Base-by-base conservation (phyloP, 345 rosid species). In the Raphanus sativus region DNA sequence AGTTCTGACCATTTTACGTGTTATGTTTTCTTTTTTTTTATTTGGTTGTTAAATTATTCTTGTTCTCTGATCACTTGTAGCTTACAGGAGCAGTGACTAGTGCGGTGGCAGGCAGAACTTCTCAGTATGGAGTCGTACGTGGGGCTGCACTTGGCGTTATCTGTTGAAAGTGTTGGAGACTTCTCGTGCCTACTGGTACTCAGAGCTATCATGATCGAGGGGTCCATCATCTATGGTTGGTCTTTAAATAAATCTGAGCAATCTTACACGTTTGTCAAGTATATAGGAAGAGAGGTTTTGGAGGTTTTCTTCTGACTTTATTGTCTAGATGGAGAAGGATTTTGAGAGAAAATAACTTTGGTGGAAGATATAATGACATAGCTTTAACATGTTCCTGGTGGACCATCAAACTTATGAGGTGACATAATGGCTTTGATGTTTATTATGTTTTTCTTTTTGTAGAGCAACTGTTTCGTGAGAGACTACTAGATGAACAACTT, bases 121-220 rank as follows among this genome's bases (percentile, higher is more conserved):
- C 94, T 24, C 85, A 87, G 69, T 81, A 83, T 67, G 94, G 97
- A 40, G 64, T 90, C 4, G 52, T 90, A n/a, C 92, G 91, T 61
- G 96, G 97, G 65, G 87, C 91, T 71, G 88, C 87, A 62, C 69
- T 89, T 9, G 94, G 94, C 4, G 92, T 92, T 28, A 62, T 90
- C 90, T 89, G 10, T 88, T 92, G 48, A 89, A 90, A 83, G 84
- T 89, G 40, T 84, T 90, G 82, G 93, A 92, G 81, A 91, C 96
- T 38, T 88, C 93, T 71, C 89, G 89, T 58, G 92, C 93, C 12
- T 90, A 87, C 74, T 87, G 96, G 97, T 87, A 83, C 73, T 84
- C 81, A 81, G 91, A 92, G 79, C 85, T 77, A 29, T 86, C 88
- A 59, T 90, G 87, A 68, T 83, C 85, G 29, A 76, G 87, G 54